phyloP scores from a whole-genome alignment of 2,329 filamentous ascomycete species.

The Thelonectria rubi region DNA sequence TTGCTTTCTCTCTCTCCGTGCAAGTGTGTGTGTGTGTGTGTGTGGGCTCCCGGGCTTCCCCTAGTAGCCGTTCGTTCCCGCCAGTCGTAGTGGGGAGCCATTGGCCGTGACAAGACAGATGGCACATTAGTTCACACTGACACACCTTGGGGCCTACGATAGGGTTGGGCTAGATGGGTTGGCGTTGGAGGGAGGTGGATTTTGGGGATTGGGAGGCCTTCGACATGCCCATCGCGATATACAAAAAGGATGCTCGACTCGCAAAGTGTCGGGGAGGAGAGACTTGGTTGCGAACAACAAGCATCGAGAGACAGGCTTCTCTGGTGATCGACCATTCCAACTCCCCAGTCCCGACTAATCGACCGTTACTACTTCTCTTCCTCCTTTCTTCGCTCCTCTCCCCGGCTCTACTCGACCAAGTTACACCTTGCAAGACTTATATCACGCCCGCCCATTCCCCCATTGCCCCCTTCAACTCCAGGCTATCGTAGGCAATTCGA shows the following conservation, averaged over 20 bases:
- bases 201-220: slow-evolving; percentile 41
- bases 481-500: slow-evolving; percentile 11
- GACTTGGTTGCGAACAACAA: slow-evolving; percentile 10
- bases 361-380: slow-evolving; percentile 1
- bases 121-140: slow-evolving; percentile 28
- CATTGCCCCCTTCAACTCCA: background rate
- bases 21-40: slow-evolving; percentile 17
- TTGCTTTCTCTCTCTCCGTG: slow-evolving; percentile 23
- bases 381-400: background rate
- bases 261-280: slow-evolving; percentile 10
- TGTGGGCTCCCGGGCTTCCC: slow-evolving; percentile 26
- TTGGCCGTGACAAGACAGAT: slow-evolving; percentile 26
- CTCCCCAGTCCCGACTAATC: background rate
- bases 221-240: slow-evolving; percentile 39
- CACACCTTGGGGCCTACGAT: slow-evolving; percentile 31
- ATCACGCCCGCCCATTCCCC: slow-evolving; percentile 2
- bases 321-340: slow-evolving; percentile 19
- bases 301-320: slow-evolving; percentile 43
- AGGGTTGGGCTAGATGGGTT: slow-evolving; percentile 24
- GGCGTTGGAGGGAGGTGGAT: slow-evolving; percentile 24
- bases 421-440: slow-evolving; percentile 13
- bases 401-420: background rate
- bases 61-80: slow-evolving; percentile 44
- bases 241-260: slow-evolving; percentile 43
- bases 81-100: slow-evolving; percentile 32